Evolutionary conservation across 805 yeast species (phyloP).

Genomic region (Grigorovia jiainica): DNA sequence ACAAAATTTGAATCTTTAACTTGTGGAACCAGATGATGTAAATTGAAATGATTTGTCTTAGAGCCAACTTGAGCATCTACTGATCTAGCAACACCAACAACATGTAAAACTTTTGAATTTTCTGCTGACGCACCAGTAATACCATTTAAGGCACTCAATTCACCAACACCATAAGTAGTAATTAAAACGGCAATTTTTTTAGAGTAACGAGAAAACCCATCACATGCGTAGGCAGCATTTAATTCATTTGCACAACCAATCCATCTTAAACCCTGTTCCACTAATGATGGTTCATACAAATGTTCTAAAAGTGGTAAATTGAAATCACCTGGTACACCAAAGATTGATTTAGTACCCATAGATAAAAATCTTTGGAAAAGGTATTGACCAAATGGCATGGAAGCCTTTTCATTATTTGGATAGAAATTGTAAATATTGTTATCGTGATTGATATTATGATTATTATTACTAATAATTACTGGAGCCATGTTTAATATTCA

Average conservation of each 20-base stretch:
- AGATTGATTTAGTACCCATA: constrained; percentile 48
- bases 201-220: constrained; percentile 70
- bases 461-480: not conserved
- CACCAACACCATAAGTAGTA: constrained; percentile 82
- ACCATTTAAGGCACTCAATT: constrained; percentile 75
- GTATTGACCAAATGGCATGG: constrained; percentile 54
- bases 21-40: constrained; percentile 56
- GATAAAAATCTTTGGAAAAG: constrained; percentile 47
- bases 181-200: constrained; percentile 55
- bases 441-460: not conserved
- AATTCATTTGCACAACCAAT: constrained; percentile 82
- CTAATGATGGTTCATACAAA: constrained; percentile 34
- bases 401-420: not conserved
- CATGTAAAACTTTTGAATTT: constrained; percentile 67
- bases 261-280: constrained; percentile 43
- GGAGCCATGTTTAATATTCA: not conserved
- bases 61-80: constrained; percentile 3
- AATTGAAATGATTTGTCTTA: constrained; percentile 20
- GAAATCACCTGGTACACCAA: constrained; percentile 78
- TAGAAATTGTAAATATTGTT: not conserved
- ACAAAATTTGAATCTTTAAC: constrained; percentile 33
- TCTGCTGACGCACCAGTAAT: constrained; percentile 78
- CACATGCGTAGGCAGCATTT: constrained; percentile 84
- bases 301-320: constrained; percentile 61
- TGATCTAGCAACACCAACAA: constrained; percentile 48